Evolutionary conservation across 176 grass and related monocot genomes (phyloP).

Genomic region (Saccharum spontaneum): DNA sequence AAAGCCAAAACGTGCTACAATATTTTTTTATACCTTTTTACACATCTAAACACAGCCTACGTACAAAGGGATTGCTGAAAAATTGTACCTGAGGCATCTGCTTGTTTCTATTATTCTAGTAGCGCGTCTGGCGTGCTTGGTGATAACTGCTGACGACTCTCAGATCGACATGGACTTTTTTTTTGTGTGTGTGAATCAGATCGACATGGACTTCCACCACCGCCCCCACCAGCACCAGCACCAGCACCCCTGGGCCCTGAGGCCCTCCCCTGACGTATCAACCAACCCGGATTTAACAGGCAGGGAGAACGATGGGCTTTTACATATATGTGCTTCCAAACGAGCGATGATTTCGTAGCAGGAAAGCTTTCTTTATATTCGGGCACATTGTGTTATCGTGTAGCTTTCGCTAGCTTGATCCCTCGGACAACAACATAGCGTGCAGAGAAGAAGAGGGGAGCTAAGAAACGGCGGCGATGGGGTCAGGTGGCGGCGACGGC

Average conservation of each 20-base stretch:
- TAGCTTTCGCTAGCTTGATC: neutral
- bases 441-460: neutral
- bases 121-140: neutral
- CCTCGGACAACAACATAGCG: neutral
- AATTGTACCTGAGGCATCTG: too few relatives aligned
- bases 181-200: too few relatives aligned
- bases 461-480: slow-evolving; percentile 19
- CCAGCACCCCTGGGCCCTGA: too few relatives aligned
- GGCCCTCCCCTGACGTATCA: neutral
- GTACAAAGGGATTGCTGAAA: too few relatives aligned
- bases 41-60: too few relatives aligned
- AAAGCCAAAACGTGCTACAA: too few relatives aligned
- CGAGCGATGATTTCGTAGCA: neutral
- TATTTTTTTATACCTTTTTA: too few relatives aligned
- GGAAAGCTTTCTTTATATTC: neutral
- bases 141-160: neutral
- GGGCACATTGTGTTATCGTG: neutral
- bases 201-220: neutral
- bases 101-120: too few relatives aligned
- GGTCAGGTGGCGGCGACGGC: neutral
- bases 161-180: neutral
- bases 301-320: neutral
- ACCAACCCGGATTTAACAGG: neutral
- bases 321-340: neutral
- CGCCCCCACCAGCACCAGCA: neutral